Base-by-base conservation (phyloP, 2,329 filamentous ascomycete species). In the Penicillium decumbens region DNA sequence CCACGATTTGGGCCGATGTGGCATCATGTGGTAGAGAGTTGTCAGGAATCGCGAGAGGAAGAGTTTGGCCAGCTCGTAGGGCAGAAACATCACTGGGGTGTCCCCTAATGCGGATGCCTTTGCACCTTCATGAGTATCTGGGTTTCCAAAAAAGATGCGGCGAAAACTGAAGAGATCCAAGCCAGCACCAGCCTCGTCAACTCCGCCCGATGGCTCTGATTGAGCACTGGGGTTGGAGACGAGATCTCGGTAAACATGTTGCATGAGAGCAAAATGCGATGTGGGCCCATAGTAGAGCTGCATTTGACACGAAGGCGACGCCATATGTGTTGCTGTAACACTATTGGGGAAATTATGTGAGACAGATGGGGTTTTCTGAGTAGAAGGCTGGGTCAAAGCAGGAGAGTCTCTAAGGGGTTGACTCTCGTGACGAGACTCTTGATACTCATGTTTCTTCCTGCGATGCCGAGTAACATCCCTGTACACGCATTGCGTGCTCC, bases 261-360 rank as follows among this genome's bases (percentile, higher is more conserved):
- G 68, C 62, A 72, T 69, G 1, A 76, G 65, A 0, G 73, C 67
- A 28, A 76, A 76, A 53, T 76, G 74, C 0, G 74, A 76, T 0
- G 74, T 74, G 0, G 74, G 71, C 0, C 74, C 74, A 59, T 76
- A 76, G 55, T 76, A 76, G 0, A 76, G 62, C 51, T 76, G 72
- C 13, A 75, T 65, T 30, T 68, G 61, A 49, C 72, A 73, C 18
- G 72, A 75, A 1, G 74, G 69, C 1, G 73, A 74, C 24, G 72
- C 66, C 57, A 71, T 69, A 54, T 76, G 74, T 7, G 72, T 75
- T 18, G 74, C 74, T 3, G 73, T 72, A n/a, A 76, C 74, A 48
- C 74, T 76, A 49, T 67, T 71, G 45, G 72, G 70, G 42, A 69
- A 64, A 37, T 61, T 54, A 38, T 59, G 55, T 50, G 59, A 64